phyloP scores from a whole-genome alignment of 495 filamentous ascomycete genomes.

The Lasiosphaeria hispida region DNA sequence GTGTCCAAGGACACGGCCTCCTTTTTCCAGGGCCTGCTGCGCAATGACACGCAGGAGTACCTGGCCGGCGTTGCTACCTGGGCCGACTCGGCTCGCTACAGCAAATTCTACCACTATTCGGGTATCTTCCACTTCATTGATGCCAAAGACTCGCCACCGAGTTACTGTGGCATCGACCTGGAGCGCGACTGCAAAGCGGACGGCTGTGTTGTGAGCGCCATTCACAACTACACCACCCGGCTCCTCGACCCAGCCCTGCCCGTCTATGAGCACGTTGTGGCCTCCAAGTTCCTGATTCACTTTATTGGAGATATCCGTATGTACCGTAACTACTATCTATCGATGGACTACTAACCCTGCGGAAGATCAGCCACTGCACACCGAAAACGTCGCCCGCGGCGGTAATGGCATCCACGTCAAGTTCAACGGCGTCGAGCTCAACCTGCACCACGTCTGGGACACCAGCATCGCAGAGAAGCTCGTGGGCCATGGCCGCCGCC shows the following conservation, averaged over 20 bases:
- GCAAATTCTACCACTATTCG: constrained; percentile 54
- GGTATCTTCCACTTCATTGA: constrained; percentile 71
- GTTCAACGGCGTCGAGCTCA: constrained; percentile 48
- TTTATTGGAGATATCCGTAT: constrained; percentile 60
- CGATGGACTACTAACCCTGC: too few relatives aligned
- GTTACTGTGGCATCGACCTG: constrained; percentile 57
- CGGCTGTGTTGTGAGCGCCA: constrained; percentile 62
- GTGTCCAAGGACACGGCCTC: constrained; percentile 38
- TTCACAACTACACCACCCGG: constrained; percentile 57
- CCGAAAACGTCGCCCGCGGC: constrained; percentile 56
- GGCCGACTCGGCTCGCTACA: constrained; percentile 62
- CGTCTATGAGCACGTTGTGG: constrained; percentile 41
- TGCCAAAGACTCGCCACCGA: constrained; percentile 61
- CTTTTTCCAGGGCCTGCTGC: constrained; percentile 43
- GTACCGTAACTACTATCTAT: too few relatives aligned
- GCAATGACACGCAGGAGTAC: constrained; percentile 49
- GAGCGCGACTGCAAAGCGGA: constrained; percentile 58
- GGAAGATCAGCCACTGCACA: constrained; percentile 59
- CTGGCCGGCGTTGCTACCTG: constrained; percentile 61
- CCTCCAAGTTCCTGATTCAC: constrained; percentile 63
- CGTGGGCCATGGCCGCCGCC: constrained; percentile 42
- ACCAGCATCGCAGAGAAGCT: constrained; percentile 59
- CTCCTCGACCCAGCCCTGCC: constrained; percentile 42
- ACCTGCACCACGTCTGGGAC: constrained; percentile 65
- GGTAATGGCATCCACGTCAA: constrained; percentile 60